Base-by-base conservation (phyloP, 2,329 filamentous ascomycete genomes). In the Cytospora piceicola region DNA sequence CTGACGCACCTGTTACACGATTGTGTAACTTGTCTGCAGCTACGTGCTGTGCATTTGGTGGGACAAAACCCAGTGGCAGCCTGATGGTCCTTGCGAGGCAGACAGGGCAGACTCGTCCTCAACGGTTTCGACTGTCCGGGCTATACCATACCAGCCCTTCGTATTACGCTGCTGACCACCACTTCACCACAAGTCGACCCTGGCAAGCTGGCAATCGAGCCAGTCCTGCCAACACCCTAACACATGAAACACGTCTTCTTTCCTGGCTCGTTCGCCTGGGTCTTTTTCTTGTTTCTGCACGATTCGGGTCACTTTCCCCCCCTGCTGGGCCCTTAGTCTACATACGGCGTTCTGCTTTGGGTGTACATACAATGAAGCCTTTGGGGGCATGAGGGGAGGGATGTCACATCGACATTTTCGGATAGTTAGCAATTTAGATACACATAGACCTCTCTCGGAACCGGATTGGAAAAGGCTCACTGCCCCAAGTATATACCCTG, bases 401-500 rank as follows among this genome's bases (percentile, higher is more conserved):
- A 24, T 49, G 46, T 14, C 46, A 49, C 46, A 14, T 49, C n/a
- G n/a, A 24, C 20, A n/a, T 22, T 11, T 9, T 2, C 15, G 20
- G 11, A n/a, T 46, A n/a, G 42, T 9, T 49, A 49, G 46, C n/a
- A 49, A 12, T 1, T 4, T 24, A n/a, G n/a, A 49, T 8, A 49
- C 24, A 49, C n/a, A 24, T 24, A 49, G 46, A 49, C 11, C n/a
- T 12, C 14, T 22, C 46, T 49, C 42, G 46, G 22, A 9, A 22
- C 11, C 46, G 46, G 46, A 49, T 24, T 49, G 46, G 46, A 49
- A 24, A 24, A 49, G 46, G 46, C 46, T 49, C 46, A 49, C n/a
- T 49, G 46, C 46, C 46, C 46, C 46, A 49, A 49, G 46, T 49
- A 49, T 49, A 49, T 49, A 49, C 46, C 46, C 46, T 24, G 46